These are phyloP conservation scores for Suillus luteus DNA, from an alignment of 768 basidiomycete species.

Conservation along the genomic window DNA sequence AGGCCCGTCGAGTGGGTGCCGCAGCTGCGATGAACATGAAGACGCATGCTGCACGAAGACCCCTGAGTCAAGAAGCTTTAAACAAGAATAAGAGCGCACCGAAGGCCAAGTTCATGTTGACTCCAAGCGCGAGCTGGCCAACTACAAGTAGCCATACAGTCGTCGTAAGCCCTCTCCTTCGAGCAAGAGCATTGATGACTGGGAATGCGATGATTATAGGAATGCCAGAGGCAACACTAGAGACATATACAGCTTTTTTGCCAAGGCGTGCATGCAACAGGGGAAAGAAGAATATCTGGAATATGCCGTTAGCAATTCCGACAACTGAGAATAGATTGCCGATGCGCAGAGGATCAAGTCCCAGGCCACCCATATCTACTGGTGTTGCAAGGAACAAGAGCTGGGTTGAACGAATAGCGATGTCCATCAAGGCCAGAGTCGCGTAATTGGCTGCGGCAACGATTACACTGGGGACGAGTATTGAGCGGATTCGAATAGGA, in stretches of 20 bases:
- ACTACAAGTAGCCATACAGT: constrained; percentile 31
- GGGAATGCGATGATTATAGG: constrained; percentile 35
- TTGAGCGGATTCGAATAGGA: too few species aligned
- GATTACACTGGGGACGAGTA: background rate
- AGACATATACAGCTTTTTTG: constrained; percentile 31
- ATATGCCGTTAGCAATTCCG: constrained; percentile 33
- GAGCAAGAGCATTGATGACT: constrained; percentile 28
- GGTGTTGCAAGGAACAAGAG: constrained; percentile 42
- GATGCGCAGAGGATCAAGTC: constrained; percentile 37
- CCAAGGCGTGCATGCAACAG: constrained; percentile 32
- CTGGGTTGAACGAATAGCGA: constrained; percentile 35
- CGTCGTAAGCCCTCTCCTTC: constrained; percentile 21
- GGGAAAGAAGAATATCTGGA: constrained; percentile 37
- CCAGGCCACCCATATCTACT: constrained; percentile 38
- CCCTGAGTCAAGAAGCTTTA: constrained; percentile 12
- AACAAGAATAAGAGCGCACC: constrained; percentile 22
- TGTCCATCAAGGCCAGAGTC: constrained; percentile 27
- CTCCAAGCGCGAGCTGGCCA: constrained; percentile 25
- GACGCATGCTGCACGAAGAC: constrained; percentile 52
- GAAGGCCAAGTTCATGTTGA: constrained; percentile 32
- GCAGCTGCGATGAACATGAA: constrained; percentile 70
- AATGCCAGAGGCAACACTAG: constrained; percentile 30
- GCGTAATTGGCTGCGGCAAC: background rate
- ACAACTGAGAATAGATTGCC: constrained; percentile 37
- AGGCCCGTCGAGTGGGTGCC: constrained; percentile 50